Base-by-base conservation (phyloP, 192 early-diverging fungal genomes). In the Umbelopsis ramanniana region DNA sequence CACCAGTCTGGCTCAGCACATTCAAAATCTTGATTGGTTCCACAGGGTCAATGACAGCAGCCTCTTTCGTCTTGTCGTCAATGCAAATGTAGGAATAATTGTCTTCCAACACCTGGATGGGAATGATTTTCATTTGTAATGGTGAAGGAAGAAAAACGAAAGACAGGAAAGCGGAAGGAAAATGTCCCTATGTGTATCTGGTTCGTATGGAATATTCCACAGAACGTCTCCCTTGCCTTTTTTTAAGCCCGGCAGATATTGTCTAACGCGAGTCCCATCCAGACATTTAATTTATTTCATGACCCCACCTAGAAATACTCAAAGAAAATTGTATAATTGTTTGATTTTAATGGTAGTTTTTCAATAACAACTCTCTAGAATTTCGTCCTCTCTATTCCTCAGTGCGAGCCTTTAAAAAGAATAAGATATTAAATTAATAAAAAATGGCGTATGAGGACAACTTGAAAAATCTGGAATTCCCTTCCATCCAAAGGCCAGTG, bases 31-130 rank as follows among this genome's bases (percentile, higher is more conserved):
- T 94, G 4, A 79, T 74, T 38, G 96, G 90, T 70, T 93, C 89
- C 4, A 91, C 94, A n/a, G 96, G 96, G 72, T 97, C 96, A 12
- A 97, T 85, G 9, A 94, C 89, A 0, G 92, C 87, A n/a, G 83
- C 90, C 82, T 84, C 82, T 48, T 83, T 75, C 22, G 89, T 85
- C 47, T 85, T 80, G 35, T 91, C 86, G 66, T 94, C 93, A 67
- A 94, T 75, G 52, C 96, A 75, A 29, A 97, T 79, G 71, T 96
- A 97, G 4, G 92, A 85, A 76, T 96, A 97, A 76, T 97, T 97
- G 83, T 97, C 94, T 60, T 87, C 84, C 48, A 95, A 89, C 38
- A 85, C 83, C 47, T 81, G 84, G 47, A 92, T 83, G 24, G 89
- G 86, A 50, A 86, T 87, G 24, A 92, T 81, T 37, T 84, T 83